A percentile compares a stretch with the other conserved stretches of the same genome.
phyloP scores from a whole-genome alignment of 2,329 filamentous ascomycete genomes.

The Exophiala oligosperma region DNA sequence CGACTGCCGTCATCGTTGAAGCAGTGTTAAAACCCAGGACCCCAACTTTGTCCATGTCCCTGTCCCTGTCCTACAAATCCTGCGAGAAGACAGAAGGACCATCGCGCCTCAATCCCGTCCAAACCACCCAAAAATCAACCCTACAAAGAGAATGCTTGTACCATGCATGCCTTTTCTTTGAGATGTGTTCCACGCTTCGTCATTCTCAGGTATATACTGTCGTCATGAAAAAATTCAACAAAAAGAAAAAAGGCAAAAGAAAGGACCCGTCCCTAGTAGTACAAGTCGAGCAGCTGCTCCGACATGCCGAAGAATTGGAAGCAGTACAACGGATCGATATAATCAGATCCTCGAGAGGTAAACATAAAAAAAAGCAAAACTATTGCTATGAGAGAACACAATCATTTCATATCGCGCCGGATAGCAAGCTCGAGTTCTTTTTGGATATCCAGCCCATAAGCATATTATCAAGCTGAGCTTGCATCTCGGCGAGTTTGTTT shows the following conservation, averaged over 20 bases:
- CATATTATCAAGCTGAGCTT: slow-evolving; percentile 84
- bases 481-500: slow-evolving; percentile 81
- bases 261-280: slow-evolving; percentile 20
- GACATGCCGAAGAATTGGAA: slow-evolving; percentile 23
- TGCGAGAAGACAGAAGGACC: neutral
- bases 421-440: slow-evolving; percentile 33
- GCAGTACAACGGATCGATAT: slow-evolving; percentile 13
- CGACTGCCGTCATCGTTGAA: no score
- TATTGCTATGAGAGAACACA: neutral
- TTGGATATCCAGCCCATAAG: slow-evolving; percentile 73
- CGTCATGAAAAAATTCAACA: slow-evolving; percentile 8
- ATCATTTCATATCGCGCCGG: slow-evolving; percentile 16
- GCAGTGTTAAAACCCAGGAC: no score
- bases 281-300: slow-evolving; percentile 23
- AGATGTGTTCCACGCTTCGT: slow-evolving; percentile 14
- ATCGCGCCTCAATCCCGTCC: neutral
- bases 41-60: neutral
- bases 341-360: neutral
- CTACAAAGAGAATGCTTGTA: slow-evolving; percentile 8
- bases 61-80: no score
- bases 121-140: neutral
- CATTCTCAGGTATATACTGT: slow-evolving; percentile 20
- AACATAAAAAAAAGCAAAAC: neutral
- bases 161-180: slow-evolving; percentile 11
- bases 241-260: neutral